Percentiles rank a stretch among this genome's conserved stretches.
Conservation (phyloP, 2,329 filamentous ascomycete species). For the Fusarium transvaalense region DNA sequence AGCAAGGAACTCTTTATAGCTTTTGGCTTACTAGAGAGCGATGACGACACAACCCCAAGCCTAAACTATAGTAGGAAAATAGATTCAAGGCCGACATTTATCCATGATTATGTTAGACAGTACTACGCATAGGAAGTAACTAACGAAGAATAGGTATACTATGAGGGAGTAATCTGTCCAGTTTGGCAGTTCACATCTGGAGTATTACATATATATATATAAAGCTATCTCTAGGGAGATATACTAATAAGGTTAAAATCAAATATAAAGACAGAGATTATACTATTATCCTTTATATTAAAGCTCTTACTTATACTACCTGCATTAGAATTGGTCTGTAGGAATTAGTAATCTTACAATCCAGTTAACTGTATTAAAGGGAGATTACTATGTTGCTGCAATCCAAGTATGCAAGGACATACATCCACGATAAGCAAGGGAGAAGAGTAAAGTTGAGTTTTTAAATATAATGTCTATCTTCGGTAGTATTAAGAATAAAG, state of each 20-base stretch:
- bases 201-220: no score
- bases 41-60: slow-evolving; percentile 57
- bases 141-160: slow-evolving; percentile 60
- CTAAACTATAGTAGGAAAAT: slow-evolving; percentile 62
- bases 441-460: slow-evolving; percentile 62
- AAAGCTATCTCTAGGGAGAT: no score
- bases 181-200: no score
- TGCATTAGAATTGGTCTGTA: background rate
- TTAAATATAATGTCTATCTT: slow-evolving; percentile 56
- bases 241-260: no score
- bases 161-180: background rate
- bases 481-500: slow-evolving; percentile 26
- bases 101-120: slow-evolving; percentile 66
- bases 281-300: background rate
- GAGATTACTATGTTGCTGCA: slow-evolving; percentile 48
- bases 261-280: no score
- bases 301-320: slow-evolving; percentile 11
- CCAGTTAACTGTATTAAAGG: rapidly evolving
- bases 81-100: slow-evolving; percentile 62
- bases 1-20: slow-evolving; percentile 61
- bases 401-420: slow-evolving; percentile 49
- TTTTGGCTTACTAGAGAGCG: slow-evolving; percentile 62
- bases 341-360: background rate
- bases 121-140: slow-evolving; percentile 66
- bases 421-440: slow-evolving; percentile 58